Percentiles rank a stretch among this genome's conserved stretches.
Conservation (phyloP, 352 stramenopile genomes). For the Pythium phragmiticola region DNA sequence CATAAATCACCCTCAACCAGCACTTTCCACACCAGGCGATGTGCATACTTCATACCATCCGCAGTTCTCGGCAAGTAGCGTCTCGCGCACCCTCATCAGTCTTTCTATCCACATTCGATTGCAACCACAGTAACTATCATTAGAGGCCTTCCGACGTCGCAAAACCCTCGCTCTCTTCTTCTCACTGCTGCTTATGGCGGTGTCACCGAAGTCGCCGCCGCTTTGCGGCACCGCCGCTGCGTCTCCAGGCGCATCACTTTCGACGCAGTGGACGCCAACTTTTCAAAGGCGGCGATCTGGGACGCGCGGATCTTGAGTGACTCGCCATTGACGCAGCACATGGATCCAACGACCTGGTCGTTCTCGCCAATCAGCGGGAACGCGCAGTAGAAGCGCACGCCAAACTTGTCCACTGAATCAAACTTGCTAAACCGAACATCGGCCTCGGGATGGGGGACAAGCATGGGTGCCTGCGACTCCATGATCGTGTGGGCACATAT, state of each 20-base stretch:
- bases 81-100: no score
- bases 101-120: no score
- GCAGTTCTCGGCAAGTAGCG: no score
- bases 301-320: constrained; percentile 47
- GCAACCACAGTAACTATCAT: no score
- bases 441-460: constrained; percentile 49
- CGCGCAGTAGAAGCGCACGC: constrained; percentile 66
- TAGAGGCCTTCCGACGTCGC: no score
- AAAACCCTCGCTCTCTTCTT: no score
- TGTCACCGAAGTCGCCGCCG: neutral
- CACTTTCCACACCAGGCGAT: no score
- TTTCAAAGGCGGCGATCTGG: constrained; percentile 54
- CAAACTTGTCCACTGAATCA: constrained; percentile 23
- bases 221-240: constrained; percentile 10
- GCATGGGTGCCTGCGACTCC: constrained; percentile 33
- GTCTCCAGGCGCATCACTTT: constrained; percentile 19
- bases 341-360: constrained; percentile 48
- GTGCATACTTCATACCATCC: no score
- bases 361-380: constrained; percentile 49
- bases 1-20: no score
- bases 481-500: constrained; percentile 69
- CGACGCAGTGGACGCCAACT: constrained; percentile 31
- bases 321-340: constrained; percentile 56
- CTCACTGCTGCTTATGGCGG: no score
- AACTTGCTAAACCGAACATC: constrained; percentile 56